Conservation (phyloP, 805 yeast genomes). For the Metschnikowia similis region DNA sequence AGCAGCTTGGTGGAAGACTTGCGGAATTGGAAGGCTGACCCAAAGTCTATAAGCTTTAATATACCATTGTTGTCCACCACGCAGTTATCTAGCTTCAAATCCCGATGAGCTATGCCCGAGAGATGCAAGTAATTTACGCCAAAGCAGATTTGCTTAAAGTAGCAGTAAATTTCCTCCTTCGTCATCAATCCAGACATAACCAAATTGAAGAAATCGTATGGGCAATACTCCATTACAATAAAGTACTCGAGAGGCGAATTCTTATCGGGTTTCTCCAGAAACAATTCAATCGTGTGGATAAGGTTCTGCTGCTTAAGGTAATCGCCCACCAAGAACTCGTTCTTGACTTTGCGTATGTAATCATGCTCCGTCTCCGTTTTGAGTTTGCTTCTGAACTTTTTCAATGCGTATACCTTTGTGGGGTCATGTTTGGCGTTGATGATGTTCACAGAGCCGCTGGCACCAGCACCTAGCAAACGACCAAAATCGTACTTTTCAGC, state of each 20-base stretch:
- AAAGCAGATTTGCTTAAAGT: conserved; percentile 71
- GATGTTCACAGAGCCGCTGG: conserved; percentile 88
- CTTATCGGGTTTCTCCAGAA: conserved; percentile 46
- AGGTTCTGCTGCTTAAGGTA: conserved; percentile 69
- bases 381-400: conserved; percentile 70
- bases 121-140: conserved; percentile 77
- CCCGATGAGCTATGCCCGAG: conserved; percentile 89
- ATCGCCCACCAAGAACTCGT: conserved; percentile 81
- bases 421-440: conserved; percentile 58
- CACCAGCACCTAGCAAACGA: conserved; percentile 80
- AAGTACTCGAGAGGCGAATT: conserved; percentile 34
- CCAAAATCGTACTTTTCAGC: conserved; percentile 67
- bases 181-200: conserved; percentile 87
- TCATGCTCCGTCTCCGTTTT: conserved; percentile 61
- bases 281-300: conserved; percentile 74
- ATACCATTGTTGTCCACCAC: conserved; percentile 74
- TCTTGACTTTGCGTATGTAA: conserved; percentile 72
- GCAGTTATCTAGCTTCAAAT: conserved; percentile 88
- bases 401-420: conserved; percentile 68
- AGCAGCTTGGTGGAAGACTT: conserved; percentile 35
- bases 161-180: conserved; percentile 67
- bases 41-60: conserved; percentile 87
- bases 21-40: conserved; percentile 81
- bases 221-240: conserved; percentile 91
- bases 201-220: conserved; percentile 84